Evolutionary conservation across 202 grass and related monocot genomes (phyloP).

Genomic region (Miscanthus sacchariflorus): DNA sequence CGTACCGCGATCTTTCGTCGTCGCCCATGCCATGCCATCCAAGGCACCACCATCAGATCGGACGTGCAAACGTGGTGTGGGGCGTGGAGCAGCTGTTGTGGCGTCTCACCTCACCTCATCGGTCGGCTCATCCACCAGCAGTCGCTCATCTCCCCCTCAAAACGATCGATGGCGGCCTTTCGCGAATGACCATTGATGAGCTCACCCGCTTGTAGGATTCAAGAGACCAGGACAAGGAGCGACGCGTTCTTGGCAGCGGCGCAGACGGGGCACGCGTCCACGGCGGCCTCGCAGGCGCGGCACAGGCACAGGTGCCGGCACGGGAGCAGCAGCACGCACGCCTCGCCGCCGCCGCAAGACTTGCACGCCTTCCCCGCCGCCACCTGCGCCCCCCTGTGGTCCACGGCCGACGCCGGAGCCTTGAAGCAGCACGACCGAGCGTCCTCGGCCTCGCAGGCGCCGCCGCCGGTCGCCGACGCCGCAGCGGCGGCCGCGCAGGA

Average conservation of each 20-base stretch:
- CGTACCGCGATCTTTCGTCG: too few species aligned
- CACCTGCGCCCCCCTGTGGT: background rate
- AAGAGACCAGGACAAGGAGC: conserved; percentile 46
- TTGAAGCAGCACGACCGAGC: conserved; percentile 68
- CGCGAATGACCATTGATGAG: too few species aligned
- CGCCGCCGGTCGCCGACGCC: too few species aligned
- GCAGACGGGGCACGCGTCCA: conserved; percentile 62
- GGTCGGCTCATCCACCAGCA: too few species aligned
- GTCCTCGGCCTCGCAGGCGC: conserved; percentile 38
- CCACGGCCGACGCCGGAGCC: background rate
- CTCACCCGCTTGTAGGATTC: too few species aligned
- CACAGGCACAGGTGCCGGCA: conserved; percentile 77
- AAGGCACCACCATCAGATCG: too few species aligned
- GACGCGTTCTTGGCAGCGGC: conserved; percentile 54
- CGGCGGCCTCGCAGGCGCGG: conserved; percentile 42
- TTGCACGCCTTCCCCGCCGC: conserved; percentile 34
- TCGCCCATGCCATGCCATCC: too few species aligned
- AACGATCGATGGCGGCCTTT: too few species aligned
- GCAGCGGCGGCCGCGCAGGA: background rate
- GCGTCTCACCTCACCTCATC: too few species aligned
- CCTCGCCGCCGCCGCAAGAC: conserved; percentile 43
- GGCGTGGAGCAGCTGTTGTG: too few species aligned
- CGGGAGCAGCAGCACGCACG: conserved; percentile 58
- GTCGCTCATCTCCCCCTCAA: too few species aligned
- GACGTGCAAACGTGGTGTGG: too few species aligned